Conservation (phyloP, 345 rosid genomes). For the Bretschneidera sinensis region DNA sequence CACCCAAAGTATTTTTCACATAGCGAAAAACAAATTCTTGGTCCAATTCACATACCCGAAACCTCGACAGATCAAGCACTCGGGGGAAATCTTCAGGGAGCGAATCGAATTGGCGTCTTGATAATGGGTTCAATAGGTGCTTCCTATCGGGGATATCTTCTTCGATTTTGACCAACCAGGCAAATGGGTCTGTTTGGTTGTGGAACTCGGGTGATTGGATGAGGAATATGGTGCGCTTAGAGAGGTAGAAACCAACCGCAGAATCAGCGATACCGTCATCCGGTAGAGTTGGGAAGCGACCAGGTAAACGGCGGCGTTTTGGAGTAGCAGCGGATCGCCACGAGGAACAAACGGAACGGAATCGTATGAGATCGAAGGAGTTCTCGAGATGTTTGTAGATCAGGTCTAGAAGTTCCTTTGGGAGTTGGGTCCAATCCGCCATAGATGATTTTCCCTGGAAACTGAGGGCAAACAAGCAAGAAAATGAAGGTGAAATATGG, state of each 20-base stretch:
- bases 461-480: no score
- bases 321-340: slow-evolving; percentile 68
- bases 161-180: slow-evolving; percentile 71
- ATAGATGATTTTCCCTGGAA: slow-evolving; percentile 29
- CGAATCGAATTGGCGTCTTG: slow-evolving; percentile 27
- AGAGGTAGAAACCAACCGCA: slow-evolving; percentile 59
- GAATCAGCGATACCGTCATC: slow-evolving; percentile 37
- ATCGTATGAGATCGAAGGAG: slow-evolving; percentile 52
- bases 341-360: slow-evolving; percentile 74
- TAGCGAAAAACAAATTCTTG: slow-evolving; percentile 65
- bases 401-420: slow-evolving; percentile 56
- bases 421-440: slow-evolving; percentile 72
- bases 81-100: slow-evolving; percentile 45
- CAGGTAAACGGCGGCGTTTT: slow-evolving; percentile 30
- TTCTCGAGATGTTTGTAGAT: slow-evolving; percentile 47
- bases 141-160: slow-evolving; percentile 33
- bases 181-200: slow-evolving; percentile 18
- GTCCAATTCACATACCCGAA: slow-evolving; percentile 49
- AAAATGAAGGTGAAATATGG: no score
- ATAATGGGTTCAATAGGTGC: slow-evolving; percentile 60
- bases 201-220: slow-evolving; percentile 28
- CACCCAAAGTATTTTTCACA: slow-evolving; percentile 27
- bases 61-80: slow-evolving; percentile 35
- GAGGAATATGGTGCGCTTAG: slow-evolving; percentile 58
- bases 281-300: slow-evolving; percentile 51